Conservation (phyloP, 768 basidiomycete genomes). For the Psilocybe cubensis region DNA sequence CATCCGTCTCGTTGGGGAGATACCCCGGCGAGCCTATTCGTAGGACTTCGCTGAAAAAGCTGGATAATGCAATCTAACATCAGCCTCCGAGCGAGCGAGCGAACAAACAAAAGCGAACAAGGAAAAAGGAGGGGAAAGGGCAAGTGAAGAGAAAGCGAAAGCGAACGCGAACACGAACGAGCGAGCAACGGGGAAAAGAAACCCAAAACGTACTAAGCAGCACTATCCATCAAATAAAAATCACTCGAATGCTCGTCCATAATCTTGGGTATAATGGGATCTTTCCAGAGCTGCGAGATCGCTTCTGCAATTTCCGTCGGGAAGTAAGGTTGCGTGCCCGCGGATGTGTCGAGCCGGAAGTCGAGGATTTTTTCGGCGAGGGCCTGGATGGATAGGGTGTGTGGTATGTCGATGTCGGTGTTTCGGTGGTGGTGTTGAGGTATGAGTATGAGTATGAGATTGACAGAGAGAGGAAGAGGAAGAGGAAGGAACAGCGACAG, state of each 20-base stretch:
- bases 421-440: too few relatives aligned
- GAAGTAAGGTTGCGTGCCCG: slow-evolving; percentile 34
- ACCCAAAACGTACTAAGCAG: slow-evolving; percentile 67
- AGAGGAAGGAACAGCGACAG: not conserved
- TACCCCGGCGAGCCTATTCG: slow-evolving; percentile 85
- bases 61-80: too few relatives aligned
- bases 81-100: too few relatives aligned
- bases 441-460: not conserved
- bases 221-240: slow-evolving; percentile 96
- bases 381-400: slow-evolving; percentile 24
- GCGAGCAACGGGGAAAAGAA: not conserved
- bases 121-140: too few relatives aligned
- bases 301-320: slow-evolving; percentile 70
- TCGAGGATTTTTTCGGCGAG: slow-evolving; percentile 67
- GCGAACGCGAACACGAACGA: not conserved
- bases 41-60: slow-evolving; percentile 86
- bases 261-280: slow-evolving; percentile 62
- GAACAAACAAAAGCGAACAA: too few relatives aligned
- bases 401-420: too few relatives aligned
- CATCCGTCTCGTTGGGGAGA: slow-evolving; percentile 83
- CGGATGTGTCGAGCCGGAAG: slow-evolving; percentile 53
- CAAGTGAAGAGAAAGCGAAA: too few relatives aligned
- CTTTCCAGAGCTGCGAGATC: slow-evolving; percentile 71
- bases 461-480: not conserved
- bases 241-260: slow-evolving; percentile 65